Conservation (phyloP, 148 eudicot species). For the Chenopodium quinoa region DNA sequence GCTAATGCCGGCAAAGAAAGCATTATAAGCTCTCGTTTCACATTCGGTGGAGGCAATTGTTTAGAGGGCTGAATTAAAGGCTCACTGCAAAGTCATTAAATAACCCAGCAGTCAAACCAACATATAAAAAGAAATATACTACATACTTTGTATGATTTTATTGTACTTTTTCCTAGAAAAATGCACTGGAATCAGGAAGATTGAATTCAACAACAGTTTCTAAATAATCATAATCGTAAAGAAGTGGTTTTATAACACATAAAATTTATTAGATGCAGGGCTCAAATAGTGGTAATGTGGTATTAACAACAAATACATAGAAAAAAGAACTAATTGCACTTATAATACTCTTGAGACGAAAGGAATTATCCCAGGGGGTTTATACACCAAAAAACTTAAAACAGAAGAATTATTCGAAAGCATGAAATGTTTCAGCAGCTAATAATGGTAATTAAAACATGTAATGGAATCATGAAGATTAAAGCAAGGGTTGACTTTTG, state of each 20-base stretch:
- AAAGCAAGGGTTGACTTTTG: no score
- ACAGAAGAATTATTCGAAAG: not conserved
- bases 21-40: slow-evolving; percentile 57
- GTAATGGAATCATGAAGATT: no score
- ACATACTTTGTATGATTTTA: not conserved
- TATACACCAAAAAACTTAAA: not conserved
- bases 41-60: slow-evolving; percentile 26
- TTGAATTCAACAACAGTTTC: not conserved
- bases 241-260: not conserved
- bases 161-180: not conserved
- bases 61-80: slow-evolving; percentile 21
- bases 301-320: not conserved
- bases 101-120: not conserved
- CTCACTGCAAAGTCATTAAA: slow-evolving; percentile 35
- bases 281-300: not conserved
- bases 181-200: not conserved
- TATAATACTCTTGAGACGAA: not conserved
- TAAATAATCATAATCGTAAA: not conserved
- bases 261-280: not conserved
- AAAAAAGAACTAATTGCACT: not conserved
- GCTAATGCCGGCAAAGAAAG: slow-evolving; percentile 83
- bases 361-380: not conserved
- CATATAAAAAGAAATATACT: not conserved
- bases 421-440: not conserved
- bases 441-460: not conserved